Conservation (phyloP, 805 yeast species). For the Kluyveromyces wickerhamii region DNA sequence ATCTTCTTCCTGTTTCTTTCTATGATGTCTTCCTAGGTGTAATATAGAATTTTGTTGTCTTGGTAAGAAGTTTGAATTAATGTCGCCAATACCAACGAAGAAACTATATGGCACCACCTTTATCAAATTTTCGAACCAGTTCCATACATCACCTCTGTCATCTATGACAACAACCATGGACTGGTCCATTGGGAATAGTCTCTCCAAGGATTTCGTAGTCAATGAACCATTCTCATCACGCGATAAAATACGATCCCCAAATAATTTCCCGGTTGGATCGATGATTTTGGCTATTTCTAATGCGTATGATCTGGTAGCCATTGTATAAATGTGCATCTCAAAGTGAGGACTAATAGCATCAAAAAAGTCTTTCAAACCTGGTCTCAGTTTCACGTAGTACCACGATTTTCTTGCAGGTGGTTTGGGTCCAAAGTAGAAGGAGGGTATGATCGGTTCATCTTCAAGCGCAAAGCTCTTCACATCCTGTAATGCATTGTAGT, state of each 20-base stretch:
- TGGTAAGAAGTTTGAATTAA: constrained; percentile 86
- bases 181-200: constrained; percentile 92
- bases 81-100: constrained; percentile 95
- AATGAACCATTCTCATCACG: constrained; percentile 92
- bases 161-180: constrained; percentile 95
- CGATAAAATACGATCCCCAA: constrained; percentile 86
- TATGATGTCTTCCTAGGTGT: constrained; percentile 26
- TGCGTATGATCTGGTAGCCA: constrained; percentile 96
- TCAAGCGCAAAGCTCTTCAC: constrained; percentile 70
- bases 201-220: constrained; percentile 77
- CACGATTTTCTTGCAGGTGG: constrained; percentile 59
- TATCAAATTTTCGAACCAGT: constrained; percentile 86
- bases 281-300: constrained; percentile 80
- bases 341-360: constrained; percentile 53
- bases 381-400: constrained; percentile 90
- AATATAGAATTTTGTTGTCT: constrained; percentile 62
- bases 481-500: constrained; percentile 75
- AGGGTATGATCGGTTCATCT: constrained; percentile 59
- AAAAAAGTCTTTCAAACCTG: constrained; percentile 73
- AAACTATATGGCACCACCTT: constrained; percentile 94
- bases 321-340: constrained; percentile 92
- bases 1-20: constrained; percentile 27
- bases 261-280: constrained; percentile 79
- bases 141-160: constrained; percentile 98
- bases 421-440: constrained; percentile 51